These are phyloP conservation scores for Bacidia gigantensis DNA, from an alignment of 495 filamentous ascomycete species.

Conservation along the genomic window DNA sequence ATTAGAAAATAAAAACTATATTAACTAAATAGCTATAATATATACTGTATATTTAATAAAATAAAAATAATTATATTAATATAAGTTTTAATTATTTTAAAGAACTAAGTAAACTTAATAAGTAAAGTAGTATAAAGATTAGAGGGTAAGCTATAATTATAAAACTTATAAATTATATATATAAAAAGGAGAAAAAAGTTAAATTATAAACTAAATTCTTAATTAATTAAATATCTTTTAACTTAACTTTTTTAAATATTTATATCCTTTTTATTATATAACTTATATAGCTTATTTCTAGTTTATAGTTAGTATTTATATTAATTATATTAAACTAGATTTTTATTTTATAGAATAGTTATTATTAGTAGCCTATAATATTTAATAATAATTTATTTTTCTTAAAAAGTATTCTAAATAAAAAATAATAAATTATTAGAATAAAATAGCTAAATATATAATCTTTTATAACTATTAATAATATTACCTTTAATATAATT, in stretches of 20 bases:
- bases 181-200: not conserved
- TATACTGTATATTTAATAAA: not conserved
- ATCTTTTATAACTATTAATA: not conserved
- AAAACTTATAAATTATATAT: not conserved
- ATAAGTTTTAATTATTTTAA: not conserved
- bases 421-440: not conserved
- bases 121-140: too few relatives aligned
- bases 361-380: not conserved
- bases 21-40: not conserved
- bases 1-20: not conserved
- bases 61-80: not conserved
- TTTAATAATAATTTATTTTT: not conserved
- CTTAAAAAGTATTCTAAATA: not conserved
- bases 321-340: too few relatives aligned
- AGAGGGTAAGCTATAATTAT: not conserved
- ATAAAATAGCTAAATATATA: not conserved
- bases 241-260: not conserved
- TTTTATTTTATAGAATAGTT: too few relatives aligned
- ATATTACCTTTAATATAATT: not conserved
- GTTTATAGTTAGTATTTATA: not conserved
- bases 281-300: too few relatives aligned
- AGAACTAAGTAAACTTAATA: not conserved
- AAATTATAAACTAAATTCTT: not conserved
- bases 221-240: not conserved
- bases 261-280: too few relatives aligned